Conservation (phyloP, 2,329 filamentous ascomycete species). For the Byssoonygena ceratinophila region DNA sequence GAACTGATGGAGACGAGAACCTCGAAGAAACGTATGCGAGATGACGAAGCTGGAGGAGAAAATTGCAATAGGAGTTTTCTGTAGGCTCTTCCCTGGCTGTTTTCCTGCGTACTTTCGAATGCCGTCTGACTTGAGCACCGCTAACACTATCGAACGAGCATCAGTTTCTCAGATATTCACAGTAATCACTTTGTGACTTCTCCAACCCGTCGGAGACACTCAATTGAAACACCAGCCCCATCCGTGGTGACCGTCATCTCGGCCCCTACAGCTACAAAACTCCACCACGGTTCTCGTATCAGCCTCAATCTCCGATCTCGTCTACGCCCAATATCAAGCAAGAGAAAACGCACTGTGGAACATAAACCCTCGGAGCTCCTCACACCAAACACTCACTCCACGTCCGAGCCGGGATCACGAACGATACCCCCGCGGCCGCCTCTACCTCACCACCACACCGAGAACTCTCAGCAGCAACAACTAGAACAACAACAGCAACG, state of each 20-base stretch:
- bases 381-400: neutral
- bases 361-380: neutral
- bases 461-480: conserved; percentile 12
- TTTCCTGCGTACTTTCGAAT: neutral
- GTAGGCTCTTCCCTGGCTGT: neutral
- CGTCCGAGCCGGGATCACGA: conserved; percentile 18
- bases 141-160: neutral
- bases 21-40: conserved; percentile 7
- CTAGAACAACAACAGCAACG: too few relatives aligned
- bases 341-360: conserved; percentile 1
- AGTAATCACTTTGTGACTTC: neutral
- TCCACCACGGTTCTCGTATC: conserved; percentile 10
- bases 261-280: conserved; percentile 2
- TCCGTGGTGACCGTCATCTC: conserved; percentile 8
- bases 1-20: conserved; percentile 4
- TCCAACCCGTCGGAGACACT: neutral
- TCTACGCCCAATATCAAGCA: neutral
- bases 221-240: neutral
- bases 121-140: neutral
- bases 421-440: conserved; percentile 1
- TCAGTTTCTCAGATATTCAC: conserved; percentile 1
- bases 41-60: conserved; percentile 2
- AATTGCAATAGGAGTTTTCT: neutral
- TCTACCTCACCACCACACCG: conserved; percentile 1
- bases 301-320: conserved; percentile 10